These are phyloP conservation scores for Articulospora tetracladia DNA, from an alignment of 495 filamentous ascomycete genomes.

Conservation along the genomic window DNA sequence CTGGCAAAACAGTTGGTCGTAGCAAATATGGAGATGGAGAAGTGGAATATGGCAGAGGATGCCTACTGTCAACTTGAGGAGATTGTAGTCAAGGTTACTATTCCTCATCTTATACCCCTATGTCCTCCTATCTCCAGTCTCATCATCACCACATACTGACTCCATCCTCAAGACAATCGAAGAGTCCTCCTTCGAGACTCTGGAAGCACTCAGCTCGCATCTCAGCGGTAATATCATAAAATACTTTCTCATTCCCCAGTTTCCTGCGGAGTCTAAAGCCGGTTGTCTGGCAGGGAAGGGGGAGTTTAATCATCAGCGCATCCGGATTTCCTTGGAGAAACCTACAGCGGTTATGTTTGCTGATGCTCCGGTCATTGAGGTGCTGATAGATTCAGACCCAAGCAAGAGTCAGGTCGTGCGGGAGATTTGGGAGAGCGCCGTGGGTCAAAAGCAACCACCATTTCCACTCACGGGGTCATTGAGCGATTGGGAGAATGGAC, in stretches of 20 bases:
- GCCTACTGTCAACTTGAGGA: constrained; percentile 43
- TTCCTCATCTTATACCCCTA: neutral
- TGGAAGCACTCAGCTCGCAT: constrained; percentile 53
- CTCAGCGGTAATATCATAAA: constrained; percentile 37
- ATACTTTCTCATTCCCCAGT: constrained; percentile 23
- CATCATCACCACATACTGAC: neutral
- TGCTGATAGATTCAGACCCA: constrained; percentile 27
- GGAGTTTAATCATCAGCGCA: constrained; percentile 19
- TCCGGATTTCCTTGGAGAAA: constrained; percentile 52
- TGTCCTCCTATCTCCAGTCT: neutral
- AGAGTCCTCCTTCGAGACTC: constrained; percentile 56
- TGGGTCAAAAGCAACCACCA: neutral
- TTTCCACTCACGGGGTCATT: constrained; percentile 13
- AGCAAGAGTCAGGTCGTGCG: neutral
- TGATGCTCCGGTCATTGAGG: constrained; percentile 52
- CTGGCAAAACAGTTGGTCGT: constrained; percentile 53
- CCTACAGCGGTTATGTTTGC: constrained; percentile 55
- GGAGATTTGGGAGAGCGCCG: neutral
- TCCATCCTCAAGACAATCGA: constrained; percentile 43
- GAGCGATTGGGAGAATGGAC: constrained; percentile 3
- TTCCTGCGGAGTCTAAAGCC: neutral
- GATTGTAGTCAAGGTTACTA: constrained; percentile 47
- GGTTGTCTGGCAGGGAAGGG: constrained; percentile 1
- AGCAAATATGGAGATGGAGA: constrained; percentile 50
- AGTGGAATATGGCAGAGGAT: constrained; percentile 32